These are phyloP conservation scores for Mortierella sp. DNA, from an alignment of 371 early-diverging fungal genomes.

Conservation along the genomic window DNA sequence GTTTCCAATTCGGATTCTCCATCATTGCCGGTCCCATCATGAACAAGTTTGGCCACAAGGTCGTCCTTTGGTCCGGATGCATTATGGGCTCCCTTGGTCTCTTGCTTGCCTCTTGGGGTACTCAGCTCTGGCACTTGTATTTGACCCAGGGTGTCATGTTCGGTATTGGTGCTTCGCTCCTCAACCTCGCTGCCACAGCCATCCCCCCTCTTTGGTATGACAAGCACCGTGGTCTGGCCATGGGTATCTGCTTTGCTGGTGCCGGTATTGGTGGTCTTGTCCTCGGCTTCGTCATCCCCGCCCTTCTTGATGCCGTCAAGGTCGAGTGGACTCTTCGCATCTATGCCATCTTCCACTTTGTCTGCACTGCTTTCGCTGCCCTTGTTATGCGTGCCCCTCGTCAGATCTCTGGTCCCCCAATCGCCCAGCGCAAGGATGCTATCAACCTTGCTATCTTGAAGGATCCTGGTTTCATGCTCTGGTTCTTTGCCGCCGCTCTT, in stretches of 20 bases:
- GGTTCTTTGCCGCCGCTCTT: conserved; percentile 36
- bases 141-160: conserved; percentile 77
- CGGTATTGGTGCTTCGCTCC: conserved; percentile 73
- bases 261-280: conserved; percentile 75
- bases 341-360: conserved; percentile 67
- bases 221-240: conserved; percentile 72
- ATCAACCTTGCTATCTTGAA: conserved; percentile 41
- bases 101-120: conserved; percentile 70
- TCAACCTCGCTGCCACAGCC: conserved; percentile 75
- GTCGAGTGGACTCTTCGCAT: conserved; percentile 75
- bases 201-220: conserved; percentile 79
- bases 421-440: conserved; percentile 42
- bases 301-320: conserved; percentile 59
- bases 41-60: conserved; percentile 62
- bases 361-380: conserved; percentile 57
- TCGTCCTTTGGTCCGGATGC: conserved; percentile 60
- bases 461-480: conserved; percentile 52
- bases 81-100: conserved; percentile 64
- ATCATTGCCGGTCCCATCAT: conserved; percentile 61
- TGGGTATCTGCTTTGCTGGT: conserved; percentile 78
- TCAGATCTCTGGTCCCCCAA: conserved; percentile 48
- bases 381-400: conserved; percentile 60
- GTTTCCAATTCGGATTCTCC: conserved; percentile 52
- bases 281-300: conserved; percentile 65
- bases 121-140: conserved; percentile 73